Base-by-base conservation (phyloP, 176 grass and related monocot genomes). In the Canna indica region DNA sequence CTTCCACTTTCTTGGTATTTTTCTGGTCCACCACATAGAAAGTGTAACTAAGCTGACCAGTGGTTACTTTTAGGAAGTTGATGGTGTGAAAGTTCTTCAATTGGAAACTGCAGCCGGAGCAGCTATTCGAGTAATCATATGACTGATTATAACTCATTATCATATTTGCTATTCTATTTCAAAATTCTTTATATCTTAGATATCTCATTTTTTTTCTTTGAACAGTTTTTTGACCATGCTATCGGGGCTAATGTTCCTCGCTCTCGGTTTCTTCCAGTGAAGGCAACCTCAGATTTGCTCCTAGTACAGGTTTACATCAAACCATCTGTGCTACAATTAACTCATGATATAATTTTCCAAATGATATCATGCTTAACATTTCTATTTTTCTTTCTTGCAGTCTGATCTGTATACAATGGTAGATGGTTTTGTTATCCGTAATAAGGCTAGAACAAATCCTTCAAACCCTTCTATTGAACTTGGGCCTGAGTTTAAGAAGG, bases 401-500 rank as follows among this genome's bases (percentile, higher is more conserved):
- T 97, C 93, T 81, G 93, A 97, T 89, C 75, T 97, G 22, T 97
- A 97, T 34, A 97, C 84, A 26, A 60, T 92, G 77, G 93, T 90
- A 67, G 86, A 97, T 77, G 93, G 93, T 14, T 90, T 92, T 16
- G 84, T 97, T 59, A 84, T 83, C 59, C 86, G 93, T n/a, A 97
- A 92, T 52, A 11, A 81, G 62, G 77, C 79, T 1, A 97, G 88
- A 80, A 42, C 76, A 83, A 87, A 90, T 32, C 75, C 82, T 72
- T 79, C 81, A 80, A 97, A 97, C 54, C 93, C 93, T 67, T 73
- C 86, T 13, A 90, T 92, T 81, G 84, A 92, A 36, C 70, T 97
- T 11, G 93, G 93, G 36, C 88, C 93, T 67, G 88, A 97, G 76
- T 97, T 97, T 53, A 97, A 90, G 59, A 97, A 92, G 93, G 88